A percentile compares a stretch with the other conserved stretches of the same genome.
Conservation (phyloP, 495 filamentous ascomycete genomes). For the Neurospora sp. region DNA sequence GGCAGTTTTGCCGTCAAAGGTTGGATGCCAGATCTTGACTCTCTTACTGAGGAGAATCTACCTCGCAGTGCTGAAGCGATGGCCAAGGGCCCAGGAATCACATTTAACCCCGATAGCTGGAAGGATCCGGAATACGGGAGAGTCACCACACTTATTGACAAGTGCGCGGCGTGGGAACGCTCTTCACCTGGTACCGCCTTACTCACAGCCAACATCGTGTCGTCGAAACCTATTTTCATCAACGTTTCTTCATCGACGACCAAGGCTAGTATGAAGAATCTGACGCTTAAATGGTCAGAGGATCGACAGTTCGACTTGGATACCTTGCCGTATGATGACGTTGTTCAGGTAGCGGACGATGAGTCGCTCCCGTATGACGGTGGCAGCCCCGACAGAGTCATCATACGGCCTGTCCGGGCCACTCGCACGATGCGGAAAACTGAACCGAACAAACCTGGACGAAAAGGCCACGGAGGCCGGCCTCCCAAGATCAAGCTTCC, state of each 20-base stretch:
- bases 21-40: conserved; percentile 20
- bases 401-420: neutral
- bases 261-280: conserved; percentile 10
- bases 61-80: conserved; percentile 26
- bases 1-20: conserved; percentile 22
- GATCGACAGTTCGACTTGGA: conserved; percentile 27
- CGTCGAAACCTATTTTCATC: conserved; percentile 24
- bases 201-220: conserved; percentile 16
- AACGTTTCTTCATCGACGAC: conserved; percentile 20
- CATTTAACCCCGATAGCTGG: conserved; percentile 18
- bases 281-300: conserved; percentile 23
- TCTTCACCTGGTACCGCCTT: conserved; percentile 18
- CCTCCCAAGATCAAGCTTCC: conserved; percentile 21
- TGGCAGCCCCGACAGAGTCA: neutral
- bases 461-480: conserved; percentile 4
- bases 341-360: conserved; percentile 16
- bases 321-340: conserved; percentile 32
- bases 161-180: conserved; percentile 32
- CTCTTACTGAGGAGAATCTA: conserved; percentile 23
- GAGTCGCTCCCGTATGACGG: neutral
- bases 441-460: neutral
- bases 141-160: conserved; percentile 24
- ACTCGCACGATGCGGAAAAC: neutral
- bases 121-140: conserved; percentile 27
- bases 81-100: conserved; percentile 4